Conservation (phyloP, 495 filamentous ascomycete species). For the Delitschia confertaspora region DNA sequence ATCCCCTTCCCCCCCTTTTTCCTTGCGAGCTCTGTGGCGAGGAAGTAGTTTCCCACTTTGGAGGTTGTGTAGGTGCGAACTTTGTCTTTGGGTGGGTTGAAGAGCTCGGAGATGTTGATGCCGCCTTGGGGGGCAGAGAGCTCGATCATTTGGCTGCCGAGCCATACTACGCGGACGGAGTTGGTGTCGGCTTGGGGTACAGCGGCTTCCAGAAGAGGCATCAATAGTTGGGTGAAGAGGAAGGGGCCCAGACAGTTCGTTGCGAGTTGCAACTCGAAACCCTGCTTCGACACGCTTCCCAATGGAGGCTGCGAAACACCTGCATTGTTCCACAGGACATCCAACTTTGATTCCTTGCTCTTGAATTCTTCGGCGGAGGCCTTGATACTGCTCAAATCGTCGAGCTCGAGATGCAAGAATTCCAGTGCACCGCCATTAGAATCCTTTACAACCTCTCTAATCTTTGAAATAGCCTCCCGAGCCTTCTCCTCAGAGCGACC, state of each 20-base stretch:
- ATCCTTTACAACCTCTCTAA: constrained; percentile 19
- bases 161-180: constrained; percentile 39
- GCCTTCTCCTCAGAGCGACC: constrained; percentile 33
- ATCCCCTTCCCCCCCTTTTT: neutral
- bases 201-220: constrained; percentile 38
- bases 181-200: constrained; percentile 24
- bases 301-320: constrained; percentile 38
- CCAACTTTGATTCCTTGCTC: constrained; percentile 36
- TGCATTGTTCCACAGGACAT: constrained; percentile 47
- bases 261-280: constrained; percentile 41
- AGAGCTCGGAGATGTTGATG: neutral
- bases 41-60: constrained; percentile 21
- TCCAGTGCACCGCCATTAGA: constrained; percentile 34
- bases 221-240: constrained; percentile 41
- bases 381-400: constrained; percentile 41
- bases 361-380: constrained; percentile 37
- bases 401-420: constrained; percentile 39
- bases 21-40: neutral
- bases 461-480: constrained; percentile 33
- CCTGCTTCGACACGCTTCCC: constrained; percentile 33
- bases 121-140: constrained; percentile 21
- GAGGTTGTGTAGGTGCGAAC: constrained; percentile 10
- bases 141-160: constrained; percentile 29
- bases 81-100: neutral
- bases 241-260: constrained; percentile 45